These are phyloP conservation scores for Yamadazyma takamatsuzukensis DNA, from an alignment of 805 yeast species.

Conservation along the genomic window DNA sequence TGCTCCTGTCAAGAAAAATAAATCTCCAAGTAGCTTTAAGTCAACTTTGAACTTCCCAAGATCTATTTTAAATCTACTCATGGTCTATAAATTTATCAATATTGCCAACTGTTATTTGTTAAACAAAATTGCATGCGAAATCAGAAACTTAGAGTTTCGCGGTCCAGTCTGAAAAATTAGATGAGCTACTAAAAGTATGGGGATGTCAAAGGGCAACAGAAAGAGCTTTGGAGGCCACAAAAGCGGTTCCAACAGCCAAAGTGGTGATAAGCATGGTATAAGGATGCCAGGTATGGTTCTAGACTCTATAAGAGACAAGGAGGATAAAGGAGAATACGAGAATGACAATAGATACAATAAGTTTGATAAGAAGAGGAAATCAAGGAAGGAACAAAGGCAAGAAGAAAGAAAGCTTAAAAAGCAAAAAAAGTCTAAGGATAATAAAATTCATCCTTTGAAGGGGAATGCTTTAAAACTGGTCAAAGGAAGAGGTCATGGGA, in stretches of 20 bases:
- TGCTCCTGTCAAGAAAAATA: slow-evolving; percentile 50
- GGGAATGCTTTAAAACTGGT: neutral
- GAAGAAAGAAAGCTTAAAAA: slow-evolving; percentile 30
- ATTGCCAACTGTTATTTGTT: too few relatives aligned
- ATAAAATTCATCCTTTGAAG: neutral
- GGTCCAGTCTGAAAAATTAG: too few relatives aligned
- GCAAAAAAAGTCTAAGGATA: slow-evolving; percentile 21
- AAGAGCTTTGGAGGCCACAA: too few relatives aligned
- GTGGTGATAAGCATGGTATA: slow-evolving; percentile 43
- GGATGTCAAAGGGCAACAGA: too few relatives aligned
- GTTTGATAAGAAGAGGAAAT: slow-evolving; percentile 10
- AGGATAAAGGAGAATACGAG: slow-evolving; percentile 43
- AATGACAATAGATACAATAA: slow-evolving; percentile 21
- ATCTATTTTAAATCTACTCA: slow-evolving; percentile 34
- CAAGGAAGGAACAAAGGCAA: slow-evolving; percentile 33
- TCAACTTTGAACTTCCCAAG: slow-evolving; percentile 36
- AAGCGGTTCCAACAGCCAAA: too few relatives aligned
- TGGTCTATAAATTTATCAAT: slow-evolving; percentile 6
- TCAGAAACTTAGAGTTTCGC: too few relatives aligned
- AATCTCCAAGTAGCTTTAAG: slow-evolving; percentile 39
- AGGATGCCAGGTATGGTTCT: slow-evolving; percentile 52
- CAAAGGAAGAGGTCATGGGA: neutral
- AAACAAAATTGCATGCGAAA: too few relatives aligned
- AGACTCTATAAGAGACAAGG: slow-evolving; percentile 44
- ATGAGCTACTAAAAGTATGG: too few relatives aligned